Evolutionary conservation across 148 eudicot genomes (phyloP).

Genomic region (Persicaria maculosa): DNA sequence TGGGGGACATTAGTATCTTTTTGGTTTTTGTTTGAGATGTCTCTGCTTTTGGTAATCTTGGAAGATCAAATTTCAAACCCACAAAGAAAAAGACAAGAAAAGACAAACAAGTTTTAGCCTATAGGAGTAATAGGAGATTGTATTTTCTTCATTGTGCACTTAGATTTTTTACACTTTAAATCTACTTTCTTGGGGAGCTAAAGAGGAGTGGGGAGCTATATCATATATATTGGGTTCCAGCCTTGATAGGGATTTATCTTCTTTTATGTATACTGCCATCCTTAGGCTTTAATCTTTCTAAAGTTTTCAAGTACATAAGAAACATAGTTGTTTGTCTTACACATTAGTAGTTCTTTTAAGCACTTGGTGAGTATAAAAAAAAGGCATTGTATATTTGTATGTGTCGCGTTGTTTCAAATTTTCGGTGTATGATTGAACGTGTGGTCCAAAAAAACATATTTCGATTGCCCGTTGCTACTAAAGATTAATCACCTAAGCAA

Average conservation of each 20-base stretch:
- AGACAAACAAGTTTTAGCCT: neutral
- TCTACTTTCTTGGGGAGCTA: constrained; percentile 1
- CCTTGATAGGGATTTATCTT: neutral
- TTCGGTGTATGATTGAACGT: neutral
- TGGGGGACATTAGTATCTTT: constrained; percentile 1
- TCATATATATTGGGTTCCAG: neutral
- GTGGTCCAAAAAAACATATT: neutral
- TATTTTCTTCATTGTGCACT: constrained; percentile 4
- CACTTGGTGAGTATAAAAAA: too few relatives aligned
- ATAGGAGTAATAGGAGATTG: constrained; percentile 6
- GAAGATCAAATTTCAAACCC: constrained; percentile 4
- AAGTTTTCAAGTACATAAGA: neutral
- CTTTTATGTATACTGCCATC: neutral
- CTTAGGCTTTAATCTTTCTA: neutral
- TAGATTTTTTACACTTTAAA: neutral
- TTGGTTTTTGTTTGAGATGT: constrained; percentile 3
- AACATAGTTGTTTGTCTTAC: too few relatives aligned
- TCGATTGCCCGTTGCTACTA: neutral
- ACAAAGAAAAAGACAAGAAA: constrained; percentile 4
- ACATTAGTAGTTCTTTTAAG: too few relatives aligned
- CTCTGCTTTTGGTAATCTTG: constrained; percentile 7
- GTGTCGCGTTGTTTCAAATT: neutral
- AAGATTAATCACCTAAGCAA: neutral
- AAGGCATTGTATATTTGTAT: neutral
- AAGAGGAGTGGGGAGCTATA: neutral